Evolutionary conservation across 1,284 basidiomycete genomes (phyloP).

Genomic region (Malassezia japonica): DNA sequence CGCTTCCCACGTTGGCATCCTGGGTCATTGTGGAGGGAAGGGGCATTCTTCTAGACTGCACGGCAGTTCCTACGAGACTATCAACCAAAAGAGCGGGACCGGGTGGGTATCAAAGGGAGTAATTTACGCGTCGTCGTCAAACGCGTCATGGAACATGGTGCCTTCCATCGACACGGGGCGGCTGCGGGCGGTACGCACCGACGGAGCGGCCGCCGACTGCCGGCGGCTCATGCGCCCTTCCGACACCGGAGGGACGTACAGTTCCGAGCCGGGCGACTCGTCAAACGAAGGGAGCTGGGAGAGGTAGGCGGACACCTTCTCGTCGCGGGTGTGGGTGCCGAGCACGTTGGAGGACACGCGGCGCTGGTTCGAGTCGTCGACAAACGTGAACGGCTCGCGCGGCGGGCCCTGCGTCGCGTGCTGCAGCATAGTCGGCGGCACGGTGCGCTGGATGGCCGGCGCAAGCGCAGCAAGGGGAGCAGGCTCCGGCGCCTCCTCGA

Average conservation of each 20-base stretch:
- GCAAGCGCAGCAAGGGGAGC: neutral
- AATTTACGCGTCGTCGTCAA: too few relatives aligned
- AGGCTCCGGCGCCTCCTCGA: neutral
- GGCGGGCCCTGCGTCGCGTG: neutral
- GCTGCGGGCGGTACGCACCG: neutral
- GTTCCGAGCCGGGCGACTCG: neutral
- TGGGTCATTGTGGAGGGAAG: neutral
- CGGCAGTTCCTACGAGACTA: too few relatives aligned
- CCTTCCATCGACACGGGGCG: neutral
- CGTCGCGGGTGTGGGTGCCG: neutral
- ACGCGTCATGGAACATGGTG: conserved; percentile 1
- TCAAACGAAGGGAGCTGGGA: conserved; percentile 1
- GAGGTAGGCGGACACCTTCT: conserved; percentile 6
- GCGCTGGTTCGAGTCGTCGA: neutral
- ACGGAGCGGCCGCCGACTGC: too few relatives aligned
- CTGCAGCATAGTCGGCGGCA: neutral
- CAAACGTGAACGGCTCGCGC: neutral
- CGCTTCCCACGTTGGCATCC: neutral
- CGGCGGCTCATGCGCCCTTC: too few relatives aligned
- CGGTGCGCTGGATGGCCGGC: neutral
- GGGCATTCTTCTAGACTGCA: neutral
- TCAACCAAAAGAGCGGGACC: neutral
- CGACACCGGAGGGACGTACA: too few relatives aligned
- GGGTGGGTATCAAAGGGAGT: neutral
- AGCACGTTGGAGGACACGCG: neutral